Conservation (phyloP, 805 yeast species). For the Kodamaea kaohsiungensis region DNA sequence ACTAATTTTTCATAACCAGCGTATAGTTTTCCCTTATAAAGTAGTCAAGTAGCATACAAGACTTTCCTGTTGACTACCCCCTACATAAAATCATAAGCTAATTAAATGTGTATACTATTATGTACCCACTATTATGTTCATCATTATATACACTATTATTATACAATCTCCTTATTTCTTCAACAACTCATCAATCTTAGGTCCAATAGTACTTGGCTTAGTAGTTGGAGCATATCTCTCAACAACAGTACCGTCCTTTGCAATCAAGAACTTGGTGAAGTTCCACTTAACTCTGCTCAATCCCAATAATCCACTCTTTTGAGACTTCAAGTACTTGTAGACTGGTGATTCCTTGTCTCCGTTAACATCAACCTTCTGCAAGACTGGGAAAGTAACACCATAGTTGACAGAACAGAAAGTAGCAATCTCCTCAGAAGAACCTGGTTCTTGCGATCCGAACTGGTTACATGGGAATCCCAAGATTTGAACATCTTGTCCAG, state of each 20-base stretch:
- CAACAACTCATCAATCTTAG: constrained; percentile 60
- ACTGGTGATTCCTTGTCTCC: constrained; percentile 82
- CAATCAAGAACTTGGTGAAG: constrained; percentile 45
- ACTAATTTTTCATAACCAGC: too few species aligned
- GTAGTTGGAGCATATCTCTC: constrained; percentile 68
- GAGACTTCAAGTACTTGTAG: constrained; percentile 68
- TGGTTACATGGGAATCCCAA: constrained; percentile 49
- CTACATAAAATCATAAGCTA: not conserved
- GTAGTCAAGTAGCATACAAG: too few species aligned
- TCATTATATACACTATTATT: not conserved
- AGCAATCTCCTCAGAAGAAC: constrained; percentile 57
- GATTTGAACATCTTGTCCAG: constrained; percentile 35
- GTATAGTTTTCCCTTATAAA: too few species aligned
- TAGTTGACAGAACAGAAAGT: constrained; percentile 75
- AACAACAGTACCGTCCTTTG: constrained; percentile 42
- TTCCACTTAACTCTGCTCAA: constrained; percentile 46
- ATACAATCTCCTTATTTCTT: constrained; percentile 15
- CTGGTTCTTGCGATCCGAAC: constrained; percentile 46
- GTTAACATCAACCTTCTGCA: constrained; percentile 87
- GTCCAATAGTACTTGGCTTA: constrained; percentile 27
- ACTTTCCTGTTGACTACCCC: not conserved
- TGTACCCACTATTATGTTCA: not conserved
- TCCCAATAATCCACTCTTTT: constrained; percentile 50
- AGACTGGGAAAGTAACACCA: constrained; percentile 89
- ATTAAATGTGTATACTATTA: not conserved